phyloP scores from a whole-genome alignment of 2,329 filamentous ascomycete genomes.

The Helotiales sp. region DNA sequence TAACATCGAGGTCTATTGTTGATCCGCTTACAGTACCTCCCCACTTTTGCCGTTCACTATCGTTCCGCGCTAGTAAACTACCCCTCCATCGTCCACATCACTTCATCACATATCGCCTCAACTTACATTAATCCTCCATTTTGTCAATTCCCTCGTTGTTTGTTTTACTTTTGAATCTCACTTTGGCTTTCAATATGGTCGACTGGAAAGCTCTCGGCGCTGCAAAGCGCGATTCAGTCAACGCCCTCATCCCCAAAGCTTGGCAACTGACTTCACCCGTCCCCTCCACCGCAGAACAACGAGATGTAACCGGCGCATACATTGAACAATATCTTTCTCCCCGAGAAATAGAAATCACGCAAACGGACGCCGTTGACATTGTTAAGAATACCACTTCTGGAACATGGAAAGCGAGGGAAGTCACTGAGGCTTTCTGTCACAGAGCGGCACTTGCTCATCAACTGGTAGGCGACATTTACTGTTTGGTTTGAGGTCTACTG shows the following conservation, averaged over 20 bases:
- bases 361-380: conserved; percentile 62
- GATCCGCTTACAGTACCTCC: no score
- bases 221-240: conserved; percentile 58
- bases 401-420: conserved; percentile 60
- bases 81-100: conserved; percentile 16
- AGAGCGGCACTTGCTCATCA: conserved; percentile 60
- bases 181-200: conserved; percentile 27
- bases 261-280: conserved; percentile 56
- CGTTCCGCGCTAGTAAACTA: conserved; percentile 10
- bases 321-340: conserved; percentile 59
- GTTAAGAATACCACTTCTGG: conserved; percentile 58
- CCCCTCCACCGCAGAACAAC: conserved; percentile 55
- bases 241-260: conserved; percentile 58
- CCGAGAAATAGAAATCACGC: conserved; percentile 64
- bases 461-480: conserved; percentile 53
- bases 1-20: no score
- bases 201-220: conserved; percentile 56
- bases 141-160: background rate
- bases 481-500: conserved; percentile 52
- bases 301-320: conserved; percentile 60
- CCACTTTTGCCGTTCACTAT: conserved; percentile 5
- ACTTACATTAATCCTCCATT: background rate
- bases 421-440: conserved; percentile 59
- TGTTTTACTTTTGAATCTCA: no score
- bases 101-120: background rate